Evolutionary conservation across 352 stramenopile species (phyloP), one percentile per base, ranked within the genome.

Genomic region (Phytopythium montanum): DNA sequence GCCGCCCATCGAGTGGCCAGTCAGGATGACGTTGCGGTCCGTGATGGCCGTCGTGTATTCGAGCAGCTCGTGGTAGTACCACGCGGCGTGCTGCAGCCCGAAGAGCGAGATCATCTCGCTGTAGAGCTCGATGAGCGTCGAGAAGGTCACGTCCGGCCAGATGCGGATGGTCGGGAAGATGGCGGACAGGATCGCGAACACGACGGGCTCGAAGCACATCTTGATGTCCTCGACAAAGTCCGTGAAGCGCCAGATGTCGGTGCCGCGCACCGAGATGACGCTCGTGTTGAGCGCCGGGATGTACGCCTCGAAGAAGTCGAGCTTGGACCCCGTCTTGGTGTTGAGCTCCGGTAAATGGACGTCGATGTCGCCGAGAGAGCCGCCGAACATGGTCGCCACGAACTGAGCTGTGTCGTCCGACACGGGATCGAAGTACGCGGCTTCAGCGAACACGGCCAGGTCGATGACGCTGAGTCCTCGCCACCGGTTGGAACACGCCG

Each of bases 161-260:
- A 97, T 96, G n/a, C 89, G 81, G 59, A 97, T 95, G 1, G 89
- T 96, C 3, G 89, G 89, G 63, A 97, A 97, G 44, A 97, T 78
- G 2, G 81, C 85, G 5, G 85, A 96, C 21, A 97, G 38, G n/a
- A 94, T 79, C 29, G 82, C 87, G 61, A 97, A 94, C 48, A 96
- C 88, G 9, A 97, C 85, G 2, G 89, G 89, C 68, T 97, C 89
- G 41, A 88, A 77, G 70, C 91, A 94, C 85, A 96, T 94, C 70
- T 96, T 97, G 54, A 94, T 82, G 57, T 97, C 89, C 60, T 97
- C 89, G 23, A 96, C 81, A 41, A 97, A 94, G 65, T 97, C 89
- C 2, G 80, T 91, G 54, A 96, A 94, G 34, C 89, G 80, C 69
- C 87, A 95, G 16, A 97, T 92, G 52, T 97, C 89, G 2, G 89